These are phyloP conservation scores for Aspergillus kassunensis DNA, from an alignment of 495 filamentous ascomycete species.

Conservation along the genomic window DNA sequence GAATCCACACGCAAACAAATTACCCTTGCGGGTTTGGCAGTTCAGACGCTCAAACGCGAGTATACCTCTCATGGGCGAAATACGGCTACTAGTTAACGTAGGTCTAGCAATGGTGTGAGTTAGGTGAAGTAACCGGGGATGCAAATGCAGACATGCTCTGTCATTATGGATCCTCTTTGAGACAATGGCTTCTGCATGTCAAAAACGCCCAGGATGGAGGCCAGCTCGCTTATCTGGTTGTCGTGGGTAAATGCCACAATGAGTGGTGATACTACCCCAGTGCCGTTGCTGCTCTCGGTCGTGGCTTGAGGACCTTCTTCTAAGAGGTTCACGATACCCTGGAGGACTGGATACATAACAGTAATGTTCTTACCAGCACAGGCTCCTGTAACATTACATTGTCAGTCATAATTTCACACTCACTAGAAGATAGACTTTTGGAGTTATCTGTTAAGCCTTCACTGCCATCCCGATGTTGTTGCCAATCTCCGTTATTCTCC, in stretches of 20 bases:
- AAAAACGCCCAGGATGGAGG: conserved; percentile 50
- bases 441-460: too few species aligned
- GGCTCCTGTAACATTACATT: conserved; percentile 34
- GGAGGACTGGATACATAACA: conserved; percentile 17
- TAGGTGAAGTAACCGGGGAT: background rate
- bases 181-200: conserved; percentile 42
- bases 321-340: conserved; percentile 44
- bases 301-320: conserved; percentile 39
- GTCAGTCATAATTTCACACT: too few species aligned
- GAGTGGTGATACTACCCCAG: conserved; percentile 42
- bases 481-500: too few species aligned
- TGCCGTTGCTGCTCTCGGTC: conserved; percentile 31
- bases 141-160: conserved; percentile 18
- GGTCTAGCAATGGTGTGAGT: conserved; percentile 17
- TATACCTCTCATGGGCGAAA: conserved; percentile 53
- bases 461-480: too few species aligned
- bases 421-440: too few species aligned
- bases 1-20: conserved; percentile 36
- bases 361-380: conserved; percentile 27
- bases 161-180: conserved; percentile 3
- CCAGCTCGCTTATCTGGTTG: conserved; percentile 55
- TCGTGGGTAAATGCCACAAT: conserved; percentile 55
- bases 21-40: conserved; percentile 22
- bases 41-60: conserved; percentile 50
- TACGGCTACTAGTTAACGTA: conserved; percentile 39